phyloP scores from a whole-genome alignment of 768 basidiomycete genomes.

The Phaeotremella skinneri region DNA sequence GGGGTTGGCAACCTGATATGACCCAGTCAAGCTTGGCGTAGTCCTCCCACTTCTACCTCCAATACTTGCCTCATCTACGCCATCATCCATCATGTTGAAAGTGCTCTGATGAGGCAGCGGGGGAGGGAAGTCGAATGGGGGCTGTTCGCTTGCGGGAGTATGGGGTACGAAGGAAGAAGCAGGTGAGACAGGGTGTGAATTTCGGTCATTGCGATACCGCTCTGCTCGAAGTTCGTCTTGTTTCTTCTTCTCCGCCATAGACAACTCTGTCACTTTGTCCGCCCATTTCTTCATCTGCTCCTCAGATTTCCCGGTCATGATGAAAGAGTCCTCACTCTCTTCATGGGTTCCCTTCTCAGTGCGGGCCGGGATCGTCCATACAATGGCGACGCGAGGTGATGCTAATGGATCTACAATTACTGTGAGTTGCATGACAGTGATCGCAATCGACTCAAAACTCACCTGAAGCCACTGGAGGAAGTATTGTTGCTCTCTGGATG shows the following conservation, averaged over 20 bases:
- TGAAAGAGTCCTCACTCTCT: constrained; percentile 72
- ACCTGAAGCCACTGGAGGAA: constrained; percentile 61
- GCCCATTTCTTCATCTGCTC: constrained; percentile 95
- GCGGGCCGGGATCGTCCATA: constrained; percentile 26
- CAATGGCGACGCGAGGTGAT: constrained; percentile 11
- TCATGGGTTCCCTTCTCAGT: constrained; percentile 20
- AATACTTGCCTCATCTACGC: constrained; percentile 61
- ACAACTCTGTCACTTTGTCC: constrained; percentile 78
- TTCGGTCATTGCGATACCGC: constrained; percentile 54
- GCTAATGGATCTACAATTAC: constrained; percentile 19
- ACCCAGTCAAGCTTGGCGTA: constrained; percentile 29
- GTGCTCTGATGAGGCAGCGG: constrained; percentile 26
- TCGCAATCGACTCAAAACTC: constrained; percentile 15
- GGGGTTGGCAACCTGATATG: constrained; percentile 69
- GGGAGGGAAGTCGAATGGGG: constrained; percentile 43
- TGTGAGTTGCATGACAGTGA: constrained; percentile 10
- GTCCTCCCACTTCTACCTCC: constrained; percentile 35
- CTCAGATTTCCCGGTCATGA: constrained; percentile 85
- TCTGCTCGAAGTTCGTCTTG: constrained; percentile 57
- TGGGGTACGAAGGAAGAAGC: constrained; percentile 42
- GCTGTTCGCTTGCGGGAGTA: constrained; percentile 44
- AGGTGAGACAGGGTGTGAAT: constrained; percentile 44
- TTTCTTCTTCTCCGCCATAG: constrained; percentile 56
- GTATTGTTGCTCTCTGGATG: constrained; percentile 76
- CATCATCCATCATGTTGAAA: constrained; percentile 56